phyloP scores from a whole-genome alignment of 2,329 filamentous ascomycete genomes.

The Colletotrichum tanaceti region DNA sequence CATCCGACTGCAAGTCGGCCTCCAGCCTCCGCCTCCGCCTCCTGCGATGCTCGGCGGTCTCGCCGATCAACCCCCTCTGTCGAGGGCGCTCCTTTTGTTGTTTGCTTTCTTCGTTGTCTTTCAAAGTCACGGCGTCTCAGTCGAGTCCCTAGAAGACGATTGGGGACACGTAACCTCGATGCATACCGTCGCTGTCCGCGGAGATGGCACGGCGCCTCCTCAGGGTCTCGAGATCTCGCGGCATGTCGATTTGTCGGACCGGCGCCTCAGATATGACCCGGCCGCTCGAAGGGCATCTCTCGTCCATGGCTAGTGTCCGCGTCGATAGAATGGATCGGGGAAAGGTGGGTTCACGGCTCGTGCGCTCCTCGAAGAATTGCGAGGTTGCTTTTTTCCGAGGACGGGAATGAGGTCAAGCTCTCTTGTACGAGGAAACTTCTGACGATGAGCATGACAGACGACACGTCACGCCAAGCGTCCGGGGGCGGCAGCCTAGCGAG shows the following conservation, averaged over 20 bases:
- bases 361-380: no score
- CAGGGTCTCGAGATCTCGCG: background rate
- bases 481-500: background rate
- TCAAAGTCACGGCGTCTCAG: background rate
- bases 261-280: background rate
- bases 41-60: background rate
- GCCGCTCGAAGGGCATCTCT: background rate
- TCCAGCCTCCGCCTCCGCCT: background rate
- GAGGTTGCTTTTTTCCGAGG: background rate
- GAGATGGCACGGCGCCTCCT: background rate
- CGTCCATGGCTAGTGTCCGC: background rate
- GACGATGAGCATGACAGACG: no score
- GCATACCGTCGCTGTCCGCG: background rate
- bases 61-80: background rate
- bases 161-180: background rate
- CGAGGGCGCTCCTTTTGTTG: accelerated
- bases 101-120: background rate
- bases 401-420: background rate
- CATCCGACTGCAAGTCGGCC: background rate
- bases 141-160: background rate
- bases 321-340: no score
- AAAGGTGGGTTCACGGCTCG: no score
- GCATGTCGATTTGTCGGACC: background rate
- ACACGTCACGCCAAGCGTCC: background rate
- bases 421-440: no score